Base-by-base conservation (phyloP, 306 rosid species). In the Vachellia pachyceras region DNA sequence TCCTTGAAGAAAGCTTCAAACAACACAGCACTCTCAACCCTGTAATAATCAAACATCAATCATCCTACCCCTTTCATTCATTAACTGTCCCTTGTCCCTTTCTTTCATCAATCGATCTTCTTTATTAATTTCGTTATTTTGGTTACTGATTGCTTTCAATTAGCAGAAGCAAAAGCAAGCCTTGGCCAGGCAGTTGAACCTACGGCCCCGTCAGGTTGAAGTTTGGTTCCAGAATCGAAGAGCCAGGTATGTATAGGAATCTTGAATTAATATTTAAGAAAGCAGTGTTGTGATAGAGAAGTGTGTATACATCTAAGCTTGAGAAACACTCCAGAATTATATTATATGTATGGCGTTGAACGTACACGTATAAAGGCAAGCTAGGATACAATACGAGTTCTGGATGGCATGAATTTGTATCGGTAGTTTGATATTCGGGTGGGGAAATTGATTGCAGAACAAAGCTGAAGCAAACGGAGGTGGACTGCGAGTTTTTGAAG, bases 161-260 rank as follows among this genome's bases (percentile, higher is more conserved):
- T 82, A 58, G 55, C 92, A 95, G 99, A 95, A 90, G 85, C 97
- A 95, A 69, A 95, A 95, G 84, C 99, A 95, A 84, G 98, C 94
- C 81, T 87, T 95, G 50, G 98, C 99, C 4, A 84, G 91, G 82
- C 93, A 95, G 77, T 70, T 95, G 76, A 89, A 86, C 67, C 90
- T 95, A 50, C 89, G 88, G 47, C 91, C 99, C 6, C 87, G 99
- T 39, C 99, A 95, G 85, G 98, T 95, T 39, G 99, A 95, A 85
- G 99, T 95, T 15, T 95, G 99, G 99, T 95, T 95, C 79, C 99
- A 95, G 58, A 95, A 95, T 79, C 86, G 99, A 46, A 87, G 99
- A 84, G 99, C 99, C 64, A 92, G 99, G 99, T 95, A 15, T 44
- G 10, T 0, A 10, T 23, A 3, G 5, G 40, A 64, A 14, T 17